Base-by-base conservation (phyloP, 495 filamentous ascomycete genomes). In the Hypoxylon fragiforme region DNA sequence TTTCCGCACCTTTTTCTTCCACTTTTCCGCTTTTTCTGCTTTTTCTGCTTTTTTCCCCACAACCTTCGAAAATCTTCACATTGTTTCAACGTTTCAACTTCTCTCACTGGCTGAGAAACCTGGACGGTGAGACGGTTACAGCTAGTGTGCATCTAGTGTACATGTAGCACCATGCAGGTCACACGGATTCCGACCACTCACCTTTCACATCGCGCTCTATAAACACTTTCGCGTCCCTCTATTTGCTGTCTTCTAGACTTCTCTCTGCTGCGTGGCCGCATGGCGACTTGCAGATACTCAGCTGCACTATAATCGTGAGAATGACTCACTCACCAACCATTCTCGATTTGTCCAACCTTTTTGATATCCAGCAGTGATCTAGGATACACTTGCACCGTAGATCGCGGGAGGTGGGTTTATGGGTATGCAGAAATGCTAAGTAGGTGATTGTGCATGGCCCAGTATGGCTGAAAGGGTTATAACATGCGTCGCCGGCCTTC, bases 241-340 rank as follows among this genome's bases (percentile, higher is more conserved):
- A 50, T 58, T 50, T 48, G 54, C 31, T 63, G 45, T 57, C 50
- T 57, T 53, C 39, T 54, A 37, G 58, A 47, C 57, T 57, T 53
- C 54, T 57, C 55, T 60, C 21, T 21, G 16, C 39, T 54, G 28
- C 61, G 32, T 42, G 52, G 43, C 57, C 57, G 62, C 64, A 67
- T 65, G 54, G 51, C 61, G 40, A 60, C 57, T 18, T 64, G 57
- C 64, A 67, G 57, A 57, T 61, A 15, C 46, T 53, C 61, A 61
- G 54, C 44, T 56, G 40, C 61, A 35, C 62, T 53, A 57, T 44
- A 43, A 12, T 59, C 54, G 50, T 39, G 51, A 67, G 28, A 47
- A 57, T 67, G 64, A 67, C 62, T 65, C 65, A 68, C 56, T 53
- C 46, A 35, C 65, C 65, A 65, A 65, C 65, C 65, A 55, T 65